Conservation (phyloP, 495 filamentous ascomycete species). For the Penicillium argentinense region DNA sequence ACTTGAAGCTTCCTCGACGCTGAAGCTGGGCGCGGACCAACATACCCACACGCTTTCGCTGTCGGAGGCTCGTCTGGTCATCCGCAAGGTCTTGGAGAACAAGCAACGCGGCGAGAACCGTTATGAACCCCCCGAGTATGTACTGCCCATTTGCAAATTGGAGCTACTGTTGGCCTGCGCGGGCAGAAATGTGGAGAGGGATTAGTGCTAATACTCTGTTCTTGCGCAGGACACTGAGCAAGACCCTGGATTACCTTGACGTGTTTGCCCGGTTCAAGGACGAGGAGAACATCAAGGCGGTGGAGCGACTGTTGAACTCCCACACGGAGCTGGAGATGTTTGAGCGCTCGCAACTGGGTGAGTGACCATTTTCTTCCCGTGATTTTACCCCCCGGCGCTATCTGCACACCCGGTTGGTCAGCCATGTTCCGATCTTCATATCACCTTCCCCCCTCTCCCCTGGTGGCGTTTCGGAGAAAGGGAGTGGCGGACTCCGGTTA, state of each 20-base stretch:
- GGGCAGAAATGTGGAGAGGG: not conserved
- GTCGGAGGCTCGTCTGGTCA: constrained; percentile 86
- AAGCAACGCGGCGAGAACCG: constrained; percentile 47
- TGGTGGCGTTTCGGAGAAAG: not conserved
- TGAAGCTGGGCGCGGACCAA: constrained; percentile 90
- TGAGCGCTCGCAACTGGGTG: constrained; percentile 91
- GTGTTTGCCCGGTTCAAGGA: constrained; percentile 93
- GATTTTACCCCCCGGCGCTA: not conserved
- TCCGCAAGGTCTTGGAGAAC: constrained; percentile 78
- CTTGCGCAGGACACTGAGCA: constrained; percentile 66
- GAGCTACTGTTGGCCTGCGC: too few relatives aligned
- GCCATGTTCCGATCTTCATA: too few relatives aligned
- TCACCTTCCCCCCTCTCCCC: too few relatives aligned
- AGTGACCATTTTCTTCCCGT: constrained; percentile 24
- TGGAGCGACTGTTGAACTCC: constrained; percentile 75
- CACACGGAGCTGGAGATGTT: constrained; percentile 83
- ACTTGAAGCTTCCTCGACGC: constrained; percentile 79
- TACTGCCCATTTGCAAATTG: too few relatives aligned
- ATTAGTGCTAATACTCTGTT: constrained; percentile 3
- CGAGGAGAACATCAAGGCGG: constrained; percentile 88
- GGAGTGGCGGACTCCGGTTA: not conserved
- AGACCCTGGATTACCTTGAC: constrained; percentile 88
- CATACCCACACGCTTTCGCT: constrained; percentile 83
- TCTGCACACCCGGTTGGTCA: too few relatives aligned
- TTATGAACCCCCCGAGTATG: constrained; percentile 54